Evolutionary conservation across 2,329 filamentous ascomycete species (phyloP).

Genomic region (Botrytis byssoidea): DNA sequence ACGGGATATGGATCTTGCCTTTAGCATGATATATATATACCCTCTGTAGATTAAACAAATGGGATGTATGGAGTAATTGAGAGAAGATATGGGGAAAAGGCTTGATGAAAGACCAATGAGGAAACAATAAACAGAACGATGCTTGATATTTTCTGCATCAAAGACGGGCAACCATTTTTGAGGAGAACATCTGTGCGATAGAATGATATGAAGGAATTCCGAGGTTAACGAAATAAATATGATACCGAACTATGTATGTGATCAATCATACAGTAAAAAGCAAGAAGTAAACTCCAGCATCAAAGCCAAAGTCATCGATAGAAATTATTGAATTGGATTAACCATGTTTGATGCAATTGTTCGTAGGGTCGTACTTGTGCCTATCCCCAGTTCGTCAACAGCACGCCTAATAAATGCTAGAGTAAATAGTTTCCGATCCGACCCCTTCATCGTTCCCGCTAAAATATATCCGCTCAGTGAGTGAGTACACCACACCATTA

Average conservation of each 20-base stretch:
- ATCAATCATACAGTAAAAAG: neutral
- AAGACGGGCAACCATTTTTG: neutral
- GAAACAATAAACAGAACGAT: neutral
- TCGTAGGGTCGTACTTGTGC: constrained; percentile 14
- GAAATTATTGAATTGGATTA: neutral
- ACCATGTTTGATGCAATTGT: neutral
- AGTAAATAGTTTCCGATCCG: neutral
- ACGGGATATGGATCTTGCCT: neutral
- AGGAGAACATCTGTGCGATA: neutral
- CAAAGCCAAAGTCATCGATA: neutral
- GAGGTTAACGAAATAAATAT: neutral
- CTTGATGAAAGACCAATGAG: neutral
- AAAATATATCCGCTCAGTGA: neutral
- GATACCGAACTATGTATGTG: neutral
- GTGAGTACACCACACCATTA: neutral
- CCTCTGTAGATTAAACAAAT: neutral
- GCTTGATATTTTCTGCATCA: neutral
- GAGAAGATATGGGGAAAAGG: neutral
- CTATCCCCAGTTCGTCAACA: neutral
- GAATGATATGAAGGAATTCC: neutral
- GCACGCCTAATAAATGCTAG: neutral
- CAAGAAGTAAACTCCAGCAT: neutral
- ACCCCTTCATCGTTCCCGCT: neutral
- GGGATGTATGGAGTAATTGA: neutral
- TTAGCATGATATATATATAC: neutral